These are phyloP conservation scores for Glycine latifolia DNA, from an alignment of 306 rosid species.

Conservation along the genomic window DNA sequence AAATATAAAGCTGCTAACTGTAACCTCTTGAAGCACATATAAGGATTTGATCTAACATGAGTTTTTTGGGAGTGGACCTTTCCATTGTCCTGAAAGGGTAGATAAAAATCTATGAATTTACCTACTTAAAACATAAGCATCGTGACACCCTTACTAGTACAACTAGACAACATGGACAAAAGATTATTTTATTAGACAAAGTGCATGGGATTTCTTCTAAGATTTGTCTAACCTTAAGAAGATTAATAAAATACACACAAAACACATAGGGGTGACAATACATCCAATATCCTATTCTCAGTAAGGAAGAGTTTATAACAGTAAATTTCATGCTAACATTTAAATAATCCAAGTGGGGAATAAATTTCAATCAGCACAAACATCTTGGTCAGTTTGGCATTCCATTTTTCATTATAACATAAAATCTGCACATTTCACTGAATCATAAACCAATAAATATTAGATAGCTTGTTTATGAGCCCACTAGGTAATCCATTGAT, in stretches of 20 bases:
- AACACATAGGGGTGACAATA: neutral
- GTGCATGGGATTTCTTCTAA: neutral
- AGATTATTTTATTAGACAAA: neutral
- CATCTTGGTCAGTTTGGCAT: neutral
- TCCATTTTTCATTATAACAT: neutral
- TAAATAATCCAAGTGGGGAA: neutral
- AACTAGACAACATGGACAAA: neutral
- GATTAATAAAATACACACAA: neutral
- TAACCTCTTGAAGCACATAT: too few relatives aligned
- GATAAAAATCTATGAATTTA: constrained; percentile 21
- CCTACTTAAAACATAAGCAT: constrained; percentile 9
- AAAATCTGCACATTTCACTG: neutral
- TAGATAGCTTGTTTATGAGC: neutral
- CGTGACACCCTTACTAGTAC: neutral
- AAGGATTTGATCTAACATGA: too few relatives aligned
- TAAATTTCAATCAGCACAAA: neutral
- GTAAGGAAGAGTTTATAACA: neutral
- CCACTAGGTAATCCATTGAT: neutral
- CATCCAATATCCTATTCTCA: neutral
- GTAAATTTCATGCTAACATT: neutral
- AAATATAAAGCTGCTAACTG: too few relatives aligned
- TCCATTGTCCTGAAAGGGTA: constrained; percentile 50
- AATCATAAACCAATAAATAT: neutral
- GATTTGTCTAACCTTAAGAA: neutral
- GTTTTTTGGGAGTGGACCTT: constrained; percentile 50